Base-by-base conservation (phyloP, 129 eudicot species). In the Calendula officinalis region DNA sequence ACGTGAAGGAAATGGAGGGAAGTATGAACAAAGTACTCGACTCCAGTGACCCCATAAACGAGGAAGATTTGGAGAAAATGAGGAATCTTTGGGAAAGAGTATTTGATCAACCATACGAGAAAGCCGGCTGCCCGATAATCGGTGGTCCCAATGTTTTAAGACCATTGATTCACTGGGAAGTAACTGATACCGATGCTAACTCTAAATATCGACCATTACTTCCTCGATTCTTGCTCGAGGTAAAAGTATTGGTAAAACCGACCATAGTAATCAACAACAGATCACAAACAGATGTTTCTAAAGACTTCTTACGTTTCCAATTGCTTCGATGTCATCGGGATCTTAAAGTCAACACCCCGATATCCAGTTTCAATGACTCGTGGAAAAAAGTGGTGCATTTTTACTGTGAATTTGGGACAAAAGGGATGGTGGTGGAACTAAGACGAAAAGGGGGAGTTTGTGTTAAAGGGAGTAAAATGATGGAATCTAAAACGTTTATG, bases 331-430 rank as follows among this genome's bases (percentile, higher is more conserved):
- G 95, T 59, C 98, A 92, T 60, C 74, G 65, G 64, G 91, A 88
- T 55, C 86, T 92, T 59, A 88, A 85, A 64, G 40, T 85, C n/a
- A 83, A 85, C 50, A 86, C 60, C 50, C 82, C 86, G 6, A 1
- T 85, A 37, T 58, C 81, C 10, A 66, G 83, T 45, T 38, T 70
- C 45, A 55, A 73, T 2, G 71, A 78, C 33, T 56, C 88, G 2
- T 92, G 98, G 98, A 68, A n/a, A 13, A 88, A 80, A 56, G 70
- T 70, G 1, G 85, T 78, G 69, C 83, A 81, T 77, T 71, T 92
- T 37, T 85, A 81, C 72, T 92, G 89, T n/a, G 98, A 92, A 63
- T 92, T 92, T 69, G 95, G 91, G 39, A 92, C 98, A 7, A 88
- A 77, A 69, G 98, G 98, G 47, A 43, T 85, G 22, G 41, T 42